Base-by-base conservation (phyloP, 805 yeast genomes). In the Kodamaea jinghongensis region DNA sequence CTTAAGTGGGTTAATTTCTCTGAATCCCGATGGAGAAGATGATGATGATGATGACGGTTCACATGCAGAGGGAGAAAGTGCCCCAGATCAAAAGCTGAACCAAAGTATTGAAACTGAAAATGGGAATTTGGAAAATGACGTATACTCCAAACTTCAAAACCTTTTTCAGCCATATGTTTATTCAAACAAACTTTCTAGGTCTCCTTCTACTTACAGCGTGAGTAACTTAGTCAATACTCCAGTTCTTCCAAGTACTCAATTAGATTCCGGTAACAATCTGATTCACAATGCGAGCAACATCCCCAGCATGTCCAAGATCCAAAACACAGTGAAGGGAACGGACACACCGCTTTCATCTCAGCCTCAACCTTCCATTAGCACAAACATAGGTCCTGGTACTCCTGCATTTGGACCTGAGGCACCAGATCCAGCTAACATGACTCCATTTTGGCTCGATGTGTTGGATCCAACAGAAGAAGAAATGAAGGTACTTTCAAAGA, bases 381-480 rank as follows among this genome's bases (percentile, higher is more conserved):
- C 26, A 11, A 20, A 27, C 2, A 20, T 15, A 11, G 35, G 27
- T 3, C 38, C 40, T 2, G 48, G 42, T 4, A 50, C 56, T 2
- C 30, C 46, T 20, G 38, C 36, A 1, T 49, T 42, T 5, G 50
- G 56, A 1, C 38, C 45, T 4, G 42, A 20, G 14, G 43, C 36
- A 34, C 36, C 22, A 34, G 47, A 34, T 4, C 36, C 28, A n/a
- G 7, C 40, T 11, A 39, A 39, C 3, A 16, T 38, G n/a, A 52
- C 51, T n/a, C 73, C 75, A 1, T 70, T 69, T 47, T 91, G 99
- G 99, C 71, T 91, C 8, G 98, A 91, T 60, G 85, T 91, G 9
- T 66, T 86, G 42, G 84, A 87, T 54, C 99, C 99, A 8, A 86
- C 96, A 0, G 98, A 93, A 55, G 97, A 89, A 50, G 99, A 91